Conservation (phyloP, 768 basidiomycete species). For the Collybiopsis confluens region DNA sequence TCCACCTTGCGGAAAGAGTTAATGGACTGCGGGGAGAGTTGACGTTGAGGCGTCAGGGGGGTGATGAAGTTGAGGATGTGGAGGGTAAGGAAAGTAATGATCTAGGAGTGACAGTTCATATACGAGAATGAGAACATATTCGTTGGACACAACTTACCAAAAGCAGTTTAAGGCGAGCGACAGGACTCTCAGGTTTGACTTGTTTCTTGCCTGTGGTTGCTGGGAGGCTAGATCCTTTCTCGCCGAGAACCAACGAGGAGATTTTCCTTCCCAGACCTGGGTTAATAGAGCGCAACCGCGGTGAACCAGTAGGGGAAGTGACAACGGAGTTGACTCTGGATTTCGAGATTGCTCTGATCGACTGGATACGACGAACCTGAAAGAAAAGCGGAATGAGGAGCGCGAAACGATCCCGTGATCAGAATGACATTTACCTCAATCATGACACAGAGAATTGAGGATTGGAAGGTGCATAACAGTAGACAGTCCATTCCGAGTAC, state of each 20-base stretch:
- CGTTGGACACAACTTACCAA: too few relatives aligned
- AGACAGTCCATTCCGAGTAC: constrained; percentile 83
- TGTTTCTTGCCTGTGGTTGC: constrained; percentile 23
- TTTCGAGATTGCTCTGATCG: constrained; percentile 46
- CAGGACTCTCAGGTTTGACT: constrained; percentile 69
- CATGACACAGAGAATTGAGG: constrained; percentile 89
- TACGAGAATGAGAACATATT: too few relatives aligned
- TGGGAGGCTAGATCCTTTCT: constrained; percentile 36
- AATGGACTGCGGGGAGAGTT: constrained; percentile 1
- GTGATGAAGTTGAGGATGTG: constrained; percentile 93
- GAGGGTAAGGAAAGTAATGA: constrained; percentile 85
- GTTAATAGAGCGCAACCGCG: constrained; percentile 1
- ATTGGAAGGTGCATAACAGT: constrained; percentile 85
- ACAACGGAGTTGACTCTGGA: constrained; percentile 27
- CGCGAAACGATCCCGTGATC: neutral
- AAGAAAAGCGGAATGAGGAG: constrained; percentile 5
- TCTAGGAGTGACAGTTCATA: constrained; percentile 38
- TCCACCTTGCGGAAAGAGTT: constrained; percentile 56
- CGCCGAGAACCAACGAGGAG: constrained; percentile 14
- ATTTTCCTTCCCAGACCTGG: constrained; percentile 6
- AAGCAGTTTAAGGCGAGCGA: constrained; percentile 83
- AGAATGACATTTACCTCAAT: constrained; percentile 66
- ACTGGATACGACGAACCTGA: constrained; percentile 62
- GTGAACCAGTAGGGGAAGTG: constrained; percentile 20
- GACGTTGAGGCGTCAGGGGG: constrained; percentile 68